Conservation (phyloP, 306 rosid species). For the Pterocarpus macrocarpus region DNA sequence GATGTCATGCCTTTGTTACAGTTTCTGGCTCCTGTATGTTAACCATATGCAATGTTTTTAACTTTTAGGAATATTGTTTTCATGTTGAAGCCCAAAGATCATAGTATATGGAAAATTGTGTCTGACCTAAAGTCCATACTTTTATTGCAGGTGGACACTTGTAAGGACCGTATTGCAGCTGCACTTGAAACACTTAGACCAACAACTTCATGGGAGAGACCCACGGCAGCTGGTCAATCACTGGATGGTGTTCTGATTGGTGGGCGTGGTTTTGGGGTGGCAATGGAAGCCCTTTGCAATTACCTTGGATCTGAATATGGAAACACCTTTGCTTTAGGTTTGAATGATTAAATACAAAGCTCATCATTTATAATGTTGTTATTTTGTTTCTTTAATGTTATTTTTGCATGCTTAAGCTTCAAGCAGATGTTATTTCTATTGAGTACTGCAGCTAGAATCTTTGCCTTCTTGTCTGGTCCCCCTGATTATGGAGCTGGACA, state of each 20-base stretch:
- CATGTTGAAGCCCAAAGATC: slow-evolving; percentile 21
- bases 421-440: slow-evolving; percentile 50
- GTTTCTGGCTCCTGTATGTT: slow-evolving; percentile 96
- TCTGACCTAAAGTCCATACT: slow-evolving; percentile 39
- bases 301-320: slow-evolving; percentile 98
- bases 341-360: slow-evolving; percentile 46
- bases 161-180: slow-evolving; percentile 90
- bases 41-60: slow-evolving; percentile 21
- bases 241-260: slow-evolving; percentile 93
- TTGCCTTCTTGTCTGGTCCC: slow-evolving; percentile 93
- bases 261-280: slow-evolving; percentile 93
- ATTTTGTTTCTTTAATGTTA: slow-evolving; percentile 19
- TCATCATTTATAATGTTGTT: slow-evolving; percentile 38
- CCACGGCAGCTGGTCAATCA: slow-evolving; percentile 88
- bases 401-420: slow-evolving; percentile 29
- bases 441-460: slow-evolving; percentile 82
- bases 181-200: slow-evolving; percentile 97
- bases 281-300: slow-evolving; percentile 91
- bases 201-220: slow-evolving; percentile 97
- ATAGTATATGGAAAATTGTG: slow-evolving; percentile 18
- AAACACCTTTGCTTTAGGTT: slow-evolving; percentile 94
- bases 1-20: slow-evolving; percentile 98
- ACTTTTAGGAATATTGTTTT: slow-evolving; percentile 3
- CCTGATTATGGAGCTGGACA: slow-evolving; percentile 98
- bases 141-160: slow-evolving; percentile 82